These are phyloP conservation scores for Gyromitra esculenta DNA, from an alignment of 2,329 filamentous ascomycete species.

Conservation along the genomic window DNA sequence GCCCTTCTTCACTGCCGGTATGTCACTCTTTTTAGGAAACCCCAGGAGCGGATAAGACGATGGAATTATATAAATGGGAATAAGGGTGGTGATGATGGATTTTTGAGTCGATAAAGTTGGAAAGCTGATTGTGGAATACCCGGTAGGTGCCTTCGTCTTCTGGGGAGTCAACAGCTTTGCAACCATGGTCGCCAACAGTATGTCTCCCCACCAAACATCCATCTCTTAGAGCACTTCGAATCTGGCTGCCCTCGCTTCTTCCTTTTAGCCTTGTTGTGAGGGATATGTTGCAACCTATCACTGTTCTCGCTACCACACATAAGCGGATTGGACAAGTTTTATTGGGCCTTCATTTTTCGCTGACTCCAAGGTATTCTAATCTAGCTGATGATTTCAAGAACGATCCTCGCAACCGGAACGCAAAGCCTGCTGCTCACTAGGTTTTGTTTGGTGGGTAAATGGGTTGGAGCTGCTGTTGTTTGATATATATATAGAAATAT, in stretches of 20 bases:
- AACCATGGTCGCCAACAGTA: constrained; percentile 80
- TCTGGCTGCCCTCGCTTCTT: constrained; percentile 34
- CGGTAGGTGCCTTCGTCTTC: constrained; percentile 79
- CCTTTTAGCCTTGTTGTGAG: not conserved
- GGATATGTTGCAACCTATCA: constrained; percentile 27
- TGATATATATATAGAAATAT: constrained; percentile 42
- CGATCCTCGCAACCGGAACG: constrained; percentile 85
- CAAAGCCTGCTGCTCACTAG: constrained; percentile 57
- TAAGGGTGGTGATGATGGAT: not conserved
- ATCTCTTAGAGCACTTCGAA: constrained; percentile 2
- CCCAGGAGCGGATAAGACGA: not conserved
- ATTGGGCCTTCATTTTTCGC: constrained; percentile 42
- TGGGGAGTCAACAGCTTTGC: constrained; percentile 91
- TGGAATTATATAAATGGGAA: constrained; percentile 4
- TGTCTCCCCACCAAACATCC: constrained; percentile 60
- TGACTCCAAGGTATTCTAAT: constrained; percentile 58
- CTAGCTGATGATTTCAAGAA: constrained; percentile 94
- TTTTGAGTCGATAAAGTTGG: constrained; percentile 20
- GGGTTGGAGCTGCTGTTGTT: constrained; percentile 29
- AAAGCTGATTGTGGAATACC: constrained; percentile 35
- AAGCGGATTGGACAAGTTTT: constrained; percentile 14
- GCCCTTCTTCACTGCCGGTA: constrained; percentile 96
- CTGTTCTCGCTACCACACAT: constrained; percentile 1
- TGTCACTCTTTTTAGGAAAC: constrained; percentile 60
- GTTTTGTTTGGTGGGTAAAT: constrained; percentile 40